Conservation (phyloP, 805 yeast species). For the Wickerhamiella qilinensis region DNA sequence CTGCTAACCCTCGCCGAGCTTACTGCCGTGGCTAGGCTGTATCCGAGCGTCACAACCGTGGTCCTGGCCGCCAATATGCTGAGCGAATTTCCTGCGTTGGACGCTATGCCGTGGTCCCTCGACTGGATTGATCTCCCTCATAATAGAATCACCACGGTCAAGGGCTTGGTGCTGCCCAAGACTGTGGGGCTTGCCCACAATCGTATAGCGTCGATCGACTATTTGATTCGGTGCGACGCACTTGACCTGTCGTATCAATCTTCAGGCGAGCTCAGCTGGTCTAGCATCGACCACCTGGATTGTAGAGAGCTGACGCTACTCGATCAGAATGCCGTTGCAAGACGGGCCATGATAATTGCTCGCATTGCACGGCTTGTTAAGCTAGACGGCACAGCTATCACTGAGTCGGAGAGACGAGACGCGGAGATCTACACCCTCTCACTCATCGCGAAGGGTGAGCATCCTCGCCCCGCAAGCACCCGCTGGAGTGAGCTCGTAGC, state of each 20-base stretch:
- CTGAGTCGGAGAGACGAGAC: conserved; percentile 33
- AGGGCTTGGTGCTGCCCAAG: neutral
- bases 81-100: conserved; percentile 17
- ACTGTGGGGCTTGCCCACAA: conserved; percentile 1
- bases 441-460: conserved; percentile 24
- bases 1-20: conserved; percentile 2
- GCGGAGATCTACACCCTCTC: conserved; percentile 56
- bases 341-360: conserved; percentile 28
- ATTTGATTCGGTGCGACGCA: neutral
- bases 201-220: neutral
- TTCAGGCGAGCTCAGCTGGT: conserved; percentile 26
- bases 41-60: conserved; percentile 7
- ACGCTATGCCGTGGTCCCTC: conserved; percentile 8
- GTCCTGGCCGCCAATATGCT: conserved; percentile 24
- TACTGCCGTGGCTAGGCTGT: neutral
- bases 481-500: conserved; percentile 31
- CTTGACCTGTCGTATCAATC: conserved; percentile 2
- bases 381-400: conserved; percentile 44
- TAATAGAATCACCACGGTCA: conserved; percentile 20
- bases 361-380: conserved; percentile 25
- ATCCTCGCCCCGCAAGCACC: conserved; percentile 7
- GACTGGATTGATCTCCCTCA: conserved; percentile 23
- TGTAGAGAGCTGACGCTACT: conserved; percentile 28
- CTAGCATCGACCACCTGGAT: conserved; percentile 30
- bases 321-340: conserved; percentile 12